Conservation (phyloP, 345 rosid genomes). For the Aquilaria yunnanensis region DNA sequence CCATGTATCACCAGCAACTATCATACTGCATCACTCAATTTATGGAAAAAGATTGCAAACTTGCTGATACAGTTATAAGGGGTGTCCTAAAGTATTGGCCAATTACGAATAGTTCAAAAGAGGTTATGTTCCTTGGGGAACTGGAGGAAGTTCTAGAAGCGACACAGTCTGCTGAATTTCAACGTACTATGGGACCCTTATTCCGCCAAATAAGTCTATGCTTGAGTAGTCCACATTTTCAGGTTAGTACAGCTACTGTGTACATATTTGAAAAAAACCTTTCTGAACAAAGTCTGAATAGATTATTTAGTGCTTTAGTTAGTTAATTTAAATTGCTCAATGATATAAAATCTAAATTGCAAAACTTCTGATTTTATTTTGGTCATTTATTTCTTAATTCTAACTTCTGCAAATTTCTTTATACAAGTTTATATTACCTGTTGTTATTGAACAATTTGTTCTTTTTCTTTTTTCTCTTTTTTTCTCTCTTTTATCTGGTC, state of each 20-base stretch:
- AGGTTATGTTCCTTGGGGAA: constrained; percentile 40
- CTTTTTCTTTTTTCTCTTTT: too few relatives aligned
- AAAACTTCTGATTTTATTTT: too few relatives aligned
- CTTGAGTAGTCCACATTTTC: constrained; percentile 40
- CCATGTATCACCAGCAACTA: constrained; percentile 35
- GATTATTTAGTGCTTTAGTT: too few relatives aligned
- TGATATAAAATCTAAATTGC: too few relatives aligned
- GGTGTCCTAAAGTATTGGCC: constrained; percentile 53
- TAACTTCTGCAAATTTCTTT: too few relatives aligned
- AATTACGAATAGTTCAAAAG: constrained; percentile 37
- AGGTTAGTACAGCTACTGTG: constrained; percentile 19
- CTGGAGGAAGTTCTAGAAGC: constrained; percentile 39
- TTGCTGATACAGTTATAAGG: constrained; percentile 36
- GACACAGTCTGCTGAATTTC: constrained; percentile 32
- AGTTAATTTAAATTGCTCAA: too few relatives aligned
- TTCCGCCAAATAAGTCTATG: constrained; percentile 42
- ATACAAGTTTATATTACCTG: too few relatives aligned
- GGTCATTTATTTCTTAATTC: too few relatives aligned
- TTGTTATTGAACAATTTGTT: too few relatives aligned
- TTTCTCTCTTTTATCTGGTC: too few relatives aligned
- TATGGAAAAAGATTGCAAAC: constrained; percentile 38
- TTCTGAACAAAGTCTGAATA: too few relatives aligned
- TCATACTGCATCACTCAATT: constrained; percentile 38
- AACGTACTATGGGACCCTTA: constrained; percentile 33
- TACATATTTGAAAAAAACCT: too few relatives aligned